A percentile compares a stretch with the other conserved stretches of the same genome.
Evolutionary conservation across 2,329 filamentous ascomycete genomes (phyloP).

Genomic region (Didymella lethalis): DNA sequence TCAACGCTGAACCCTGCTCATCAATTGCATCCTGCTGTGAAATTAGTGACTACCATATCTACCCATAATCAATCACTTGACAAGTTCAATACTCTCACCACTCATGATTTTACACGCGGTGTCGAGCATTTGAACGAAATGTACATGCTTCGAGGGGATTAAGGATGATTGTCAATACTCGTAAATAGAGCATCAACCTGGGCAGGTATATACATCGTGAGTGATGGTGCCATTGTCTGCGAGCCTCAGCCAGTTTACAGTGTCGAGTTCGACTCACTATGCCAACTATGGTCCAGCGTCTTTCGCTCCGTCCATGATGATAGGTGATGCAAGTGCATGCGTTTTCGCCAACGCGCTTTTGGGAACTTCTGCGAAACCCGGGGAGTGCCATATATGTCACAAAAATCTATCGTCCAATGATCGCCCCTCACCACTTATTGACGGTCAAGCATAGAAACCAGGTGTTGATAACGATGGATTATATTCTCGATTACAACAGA

Average conservation of each 20-base stretch:
- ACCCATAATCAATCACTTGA: no score
- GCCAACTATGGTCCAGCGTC: background rate
- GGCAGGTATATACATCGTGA: background rate
- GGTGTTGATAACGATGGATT: background rate
- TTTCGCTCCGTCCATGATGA: background rate
- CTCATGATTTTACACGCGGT: no score
- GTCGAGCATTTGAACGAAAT: background rate
- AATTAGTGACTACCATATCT: background rate
- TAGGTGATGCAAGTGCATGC: background rate
- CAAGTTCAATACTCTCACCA: background rate
- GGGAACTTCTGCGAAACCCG: background rate
- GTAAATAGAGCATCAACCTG: background rate
- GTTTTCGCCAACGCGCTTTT: background rate
- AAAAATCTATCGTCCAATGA: background rate
- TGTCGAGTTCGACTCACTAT: background rate
- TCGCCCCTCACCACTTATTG: background rate
- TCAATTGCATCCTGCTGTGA: background rate
- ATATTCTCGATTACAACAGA: conserved; percentile 1
- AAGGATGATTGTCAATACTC: background rate
- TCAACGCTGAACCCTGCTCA: background rate
- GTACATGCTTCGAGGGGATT: background rate
- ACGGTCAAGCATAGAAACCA: no score
- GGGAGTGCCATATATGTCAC: background rate
- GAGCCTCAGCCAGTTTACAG: background rate
- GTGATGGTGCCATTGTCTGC: background rate